phyloP scores from a whole-genome alignment of 2,329 filamentous ascomycete species.

The Pestalotiopsis sp. region DNA sequence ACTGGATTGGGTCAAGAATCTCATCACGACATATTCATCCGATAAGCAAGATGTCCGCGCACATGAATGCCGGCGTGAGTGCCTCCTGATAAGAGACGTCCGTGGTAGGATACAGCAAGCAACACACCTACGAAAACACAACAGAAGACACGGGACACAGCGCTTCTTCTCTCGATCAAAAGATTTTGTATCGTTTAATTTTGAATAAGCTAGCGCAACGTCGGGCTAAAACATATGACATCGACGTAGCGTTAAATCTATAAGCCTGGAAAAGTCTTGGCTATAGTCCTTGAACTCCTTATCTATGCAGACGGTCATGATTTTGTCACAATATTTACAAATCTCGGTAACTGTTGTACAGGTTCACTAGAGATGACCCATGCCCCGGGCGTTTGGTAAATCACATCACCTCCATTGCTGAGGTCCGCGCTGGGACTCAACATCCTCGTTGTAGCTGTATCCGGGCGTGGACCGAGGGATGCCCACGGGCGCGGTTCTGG shows the following conservation, averaged over 20 bases:
- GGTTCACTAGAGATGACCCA: not conserved
- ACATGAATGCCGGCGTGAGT: too few species aligned
- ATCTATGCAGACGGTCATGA: not conserved
- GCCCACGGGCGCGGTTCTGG: conserved; percentile 19
- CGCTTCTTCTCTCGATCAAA: not conserved
- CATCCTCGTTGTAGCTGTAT: conserved; percentile 33
- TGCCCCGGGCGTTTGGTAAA: not conserved
- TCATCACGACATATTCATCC: too few species aligned
- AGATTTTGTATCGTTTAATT: not conserved
- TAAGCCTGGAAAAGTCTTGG: not conserved
- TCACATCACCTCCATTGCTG: conserved; percentile 13
- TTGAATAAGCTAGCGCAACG: not conserved
- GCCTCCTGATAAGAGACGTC: too few species aligned
- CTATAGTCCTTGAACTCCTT: not conserved
- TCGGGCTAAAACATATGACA: not conserved
- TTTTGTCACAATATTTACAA: not conserved
- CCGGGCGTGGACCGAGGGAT: conserved; percentile 25
- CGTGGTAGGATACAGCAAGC: not conserved
- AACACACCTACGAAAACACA: too few species aligned
- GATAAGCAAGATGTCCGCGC: too few species aligned
- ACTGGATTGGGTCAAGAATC: too few species aligned
- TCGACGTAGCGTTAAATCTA: not conserved
- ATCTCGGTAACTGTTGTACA: not conserved
- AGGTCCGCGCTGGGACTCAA: conserved; percentile 31
- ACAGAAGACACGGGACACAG: not conserved